Evolutionary conservation across 2,329 filamentous ascomycete species (phyloP), one percentile per base, ranked within the genome.

Genomic region (Ceratocystis cubensis): DNA sequence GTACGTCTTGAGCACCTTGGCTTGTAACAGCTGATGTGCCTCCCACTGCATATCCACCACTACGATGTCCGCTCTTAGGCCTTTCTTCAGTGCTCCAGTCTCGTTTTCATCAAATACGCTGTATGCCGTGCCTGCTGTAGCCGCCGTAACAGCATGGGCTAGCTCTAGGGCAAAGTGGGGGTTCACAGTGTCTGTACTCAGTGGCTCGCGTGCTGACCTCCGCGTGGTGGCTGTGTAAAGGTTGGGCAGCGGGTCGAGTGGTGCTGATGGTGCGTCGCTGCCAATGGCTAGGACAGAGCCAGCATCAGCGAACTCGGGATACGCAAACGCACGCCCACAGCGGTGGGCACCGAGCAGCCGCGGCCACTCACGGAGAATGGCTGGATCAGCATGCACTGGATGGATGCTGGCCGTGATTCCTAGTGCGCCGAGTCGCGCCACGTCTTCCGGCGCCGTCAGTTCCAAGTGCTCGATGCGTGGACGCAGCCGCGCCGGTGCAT

Each of bases 391-490:
- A 69, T 85, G 82, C 0, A 84, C 82, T 0, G 82, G 80, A 70
- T 84, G 82, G 17, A 84, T 77, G 0, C 80, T 83, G 0, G 82
- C 82, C 0, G 81, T 84, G 73, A 88, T 85, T 62, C 84, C 83
- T 3, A 85, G 74, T 28, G 75, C 71, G 5, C 83, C 84, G 0
- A 88, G 78, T 0, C 84, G 76, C 1, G 71, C 75, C 0, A 82
- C 84, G 70, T 87, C 85, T 66, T 77, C 75, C 0, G 77, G 76
- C 0, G 78, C 78, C 0, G 84, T 77, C 37, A 88, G 77, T 72
- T 88, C 85, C 2, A 88, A 75, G 71, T 88, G 85, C 73, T 88
- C 85, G 69, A 88, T 84, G 17, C 85, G 79, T 63, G 85, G 85
- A 1, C 85, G 78, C 6, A 79, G 78, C 0, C 75, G 77, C 0